phyloP scores from a whole-genome alignment of 2,329 filamentous ascomycete genomes.

The Sphaerulina vaccinii region DNA sequence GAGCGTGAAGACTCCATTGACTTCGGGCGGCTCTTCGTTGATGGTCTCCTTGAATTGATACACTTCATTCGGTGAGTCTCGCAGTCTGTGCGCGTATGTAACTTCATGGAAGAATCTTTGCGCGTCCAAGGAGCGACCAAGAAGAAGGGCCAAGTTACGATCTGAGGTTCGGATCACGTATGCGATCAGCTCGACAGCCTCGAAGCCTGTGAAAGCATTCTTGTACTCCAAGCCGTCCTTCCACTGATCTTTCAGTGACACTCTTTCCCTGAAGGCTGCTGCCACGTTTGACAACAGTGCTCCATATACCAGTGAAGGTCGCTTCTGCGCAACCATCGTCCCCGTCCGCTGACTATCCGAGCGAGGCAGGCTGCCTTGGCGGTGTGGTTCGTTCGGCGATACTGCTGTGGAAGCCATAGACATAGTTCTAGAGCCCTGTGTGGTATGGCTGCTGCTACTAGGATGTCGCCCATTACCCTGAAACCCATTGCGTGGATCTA shows the following conservation, averaged over 20 bases:
- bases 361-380: conserved; percentile 30
- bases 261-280: conserved; percentile 86
- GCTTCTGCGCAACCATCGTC: conserved; percentile 59
- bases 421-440: conserved; percentile 66
- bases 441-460: conserved; percentile 38
- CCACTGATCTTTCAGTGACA: conserved; percentile 79
- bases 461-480: conserved; percentile 26
- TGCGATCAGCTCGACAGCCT: conserved; percentile 91
- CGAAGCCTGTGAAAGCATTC: conserved; percentile 91
- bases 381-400: conserved; percentile 42
- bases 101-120: conserved; percentile 99
- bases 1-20: conserved; percentile 95
- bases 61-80: conserved; percentile 90
- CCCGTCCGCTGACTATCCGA: conserved; percentile 41
- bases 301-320: conserved; percentile 86
- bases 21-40: conserved; percentile 78
- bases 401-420: conserved; percentile 87
- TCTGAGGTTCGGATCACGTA: conserved; percentile 98
- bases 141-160: conserved; percentile 83
- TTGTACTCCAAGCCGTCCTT: conserved; percentile 98
- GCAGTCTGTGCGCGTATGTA: conserved; percentile 91
- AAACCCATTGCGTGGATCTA: conserved; percentile 27
- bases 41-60: conserved; percentile 96
- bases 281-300: conserved; percentile 90
- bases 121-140: conserved; percentile 89